Evolutionary conservation across 768 basidiomycete genomes (phyloP).

Genomic region (Mycena maculata): DNA sequence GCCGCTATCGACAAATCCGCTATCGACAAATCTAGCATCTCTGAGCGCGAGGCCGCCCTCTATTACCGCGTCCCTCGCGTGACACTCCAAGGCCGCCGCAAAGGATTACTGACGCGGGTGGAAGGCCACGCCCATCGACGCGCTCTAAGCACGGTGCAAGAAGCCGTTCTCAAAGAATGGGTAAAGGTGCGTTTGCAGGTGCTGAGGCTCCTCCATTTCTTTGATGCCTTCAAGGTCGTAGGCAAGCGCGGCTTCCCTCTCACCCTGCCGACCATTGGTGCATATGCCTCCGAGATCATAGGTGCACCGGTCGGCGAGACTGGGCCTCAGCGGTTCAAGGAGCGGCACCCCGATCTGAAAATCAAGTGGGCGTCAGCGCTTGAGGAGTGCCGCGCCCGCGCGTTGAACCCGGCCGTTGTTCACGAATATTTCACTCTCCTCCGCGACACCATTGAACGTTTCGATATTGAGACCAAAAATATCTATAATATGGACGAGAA

Average conservation of each 20-base stretch:
- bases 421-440: slow-evolving; percentile 42
- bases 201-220: too few species aligned
- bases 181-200: neutral
- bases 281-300: slow-evolving; percentile 26
- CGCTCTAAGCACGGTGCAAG: neutral
- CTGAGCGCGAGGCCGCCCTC: neutral
- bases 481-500: slow-evolving; percentile 50
- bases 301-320: slow-evolving; percentile 11
- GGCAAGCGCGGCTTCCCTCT: slow-evolving; percentile 20
- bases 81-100: neutral
- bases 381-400: slow-evolving; percentile 29
- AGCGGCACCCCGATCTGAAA: slow-evolving; percentile 29
- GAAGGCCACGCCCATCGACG: neutral
- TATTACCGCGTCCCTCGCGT: neutral
- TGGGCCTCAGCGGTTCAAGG: slow-evolving; percentile 20
- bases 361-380: slow-evolving; percentile 18
- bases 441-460: slow-evolving; percentile 32
- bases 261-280: slow-evolving; percentile 6
- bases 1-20: too few species aligned
- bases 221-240: neutral
- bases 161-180: neutral
- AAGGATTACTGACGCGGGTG: neutral
- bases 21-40: too few species aligned
- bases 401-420: slow-evolving; percentile 33
- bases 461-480: slow-evolving; percentile 42